phyloP scores from a whole-genome alignment of 2,329 filamentous ascomycete species.

The Fusarium algeriense region DNA sequence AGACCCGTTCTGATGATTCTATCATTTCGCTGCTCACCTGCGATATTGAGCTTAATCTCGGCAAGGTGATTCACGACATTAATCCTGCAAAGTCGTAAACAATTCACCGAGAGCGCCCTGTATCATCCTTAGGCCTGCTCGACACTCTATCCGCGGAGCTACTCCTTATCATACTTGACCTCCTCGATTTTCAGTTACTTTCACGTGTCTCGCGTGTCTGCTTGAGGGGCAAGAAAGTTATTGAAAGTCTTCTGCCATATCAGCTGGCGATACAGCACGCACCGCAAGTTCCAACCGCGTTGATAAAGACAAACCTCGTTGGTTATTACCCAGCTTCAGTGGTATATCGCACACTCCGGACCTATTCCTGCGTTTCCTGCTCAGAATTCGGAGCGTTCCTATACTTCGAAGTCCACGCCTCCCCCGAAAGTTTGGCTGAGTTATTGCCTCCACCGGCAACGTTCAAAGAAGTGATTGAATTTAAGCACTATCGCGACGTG shows the following conservation, averaged over 20 bases:
- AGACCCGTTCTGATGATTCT: neutral
- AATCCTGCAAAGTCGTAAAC: accelerated
- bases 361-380: neutral
- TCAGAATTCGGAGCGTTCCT: neutral
- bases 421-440: neutral
- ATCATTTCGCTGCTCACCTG: neutral
- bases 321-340: neutral
- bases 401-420: accelerated
- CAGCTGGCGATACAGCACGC: neutral
- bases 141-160: neutral
- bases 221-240: neutral
- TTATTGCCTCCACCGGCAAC: neutral
- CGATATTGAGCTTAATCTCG: accelerated
- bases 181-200: neutral
- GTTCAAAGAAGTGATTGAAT: neutral
- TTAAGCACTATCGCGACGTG: neutral
- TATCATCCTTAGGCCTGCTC: accelerated
- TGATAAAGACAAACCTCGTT: neutral
- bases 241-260: neutral
- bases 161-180: neutral
- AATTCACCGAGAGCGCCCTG: neutral
- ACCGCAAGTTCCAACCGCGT: neutral
- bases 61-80: neutral
- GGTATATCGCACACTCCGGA: neutral
- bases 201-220: neutral